Base-by-base conservation (phyloP, 805 yeast species). In the Candida loeiensis region DNA sequence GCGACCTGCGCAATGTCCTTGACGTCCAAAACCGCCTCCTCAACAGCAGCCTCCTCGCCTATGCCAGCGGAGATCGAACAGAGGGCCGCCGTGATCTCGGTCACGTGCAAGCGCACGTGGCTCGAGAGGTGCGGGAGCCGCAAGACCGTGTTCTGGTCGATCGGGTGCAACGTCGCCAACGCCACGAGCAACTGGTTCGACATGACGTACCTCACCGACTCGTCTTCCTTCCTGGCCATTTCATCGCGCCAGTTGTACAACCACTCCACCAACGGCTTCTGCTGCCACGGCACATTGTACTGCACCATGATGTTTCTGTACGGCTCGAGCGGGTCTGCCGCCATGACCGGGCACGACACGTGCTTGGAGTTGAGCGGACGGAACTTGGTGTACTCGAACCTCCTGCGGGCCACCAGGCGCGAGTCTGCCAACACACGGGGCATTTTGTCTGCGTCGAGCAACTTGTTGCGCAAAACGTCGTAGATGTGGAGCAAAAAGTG, bases 401-500 rank as follows among this genome's bases (percentile, higher is more conserved):
- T 73, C 58, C 88, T 74, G 43, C 69, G 68, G 2, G 97, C 93
- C 4, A 87, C 95, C 40, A 77, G 73, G 41, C 97, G 69, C 1
- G 96, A 87, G 33, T 80, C 84, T 43, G 71, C 71, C 14, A 91
- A 65, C 1, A 87, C 96, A 13, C 68, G 66, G n/a, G 75, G 75
- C 53, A 81, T 46, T 46, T 73, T 73, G 30, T 73, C 67, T 2
- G 36, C 31, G 4, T 56, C 63, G 2, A 84, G 53, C 12, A 91
- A 66, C 52, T 72, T 70, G 48, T 82, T 82, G 45, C 79, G 79
- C 60, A 93, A 61, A 46, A 76, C 76, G 54, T 88, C 91, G 61
- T 73, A 93, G 12, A 93, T 84, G 58, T 84, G 77, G 26, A 93
- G 69, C 37, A 93, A 63, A 53, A 89, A 93, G 61, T 93, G 99